phyloP scores from a whole-genome alignment of 352 stramenopile species.

The Phytophthora niederhauseri region DNA sequence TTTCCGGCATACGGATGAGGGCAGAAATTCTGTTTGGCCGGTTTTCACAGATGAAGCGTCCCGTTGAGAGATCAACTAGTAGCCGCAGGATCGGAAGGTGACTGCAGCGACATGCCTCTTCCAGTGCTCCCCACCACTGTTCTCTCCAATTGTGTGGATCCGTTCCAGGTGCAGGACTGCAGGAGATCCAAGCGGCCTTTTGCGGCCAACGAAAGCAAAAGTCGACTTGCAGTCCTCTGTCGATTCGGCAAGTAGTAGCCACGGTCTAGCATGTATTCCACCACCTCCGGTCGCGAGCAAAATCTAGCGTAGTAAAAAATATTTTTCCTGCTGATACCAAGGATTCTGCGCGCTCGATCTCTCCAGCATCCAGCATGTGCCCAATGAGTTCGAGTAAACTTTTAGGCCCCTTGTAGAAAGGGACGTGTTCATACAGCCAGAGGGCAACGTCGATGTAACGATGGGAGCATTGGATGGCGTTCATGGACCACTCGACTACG shows the following conservation, averaged over 20 bases:
- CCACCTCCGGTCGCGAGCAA: neutral
- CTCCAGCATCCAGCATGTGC: neutral
- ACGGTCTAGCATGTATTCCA: neutral
- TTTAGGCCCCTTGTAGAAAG: neutral
- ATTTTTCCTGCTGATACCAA: neutral
- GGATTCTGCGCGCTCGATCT: neutral
- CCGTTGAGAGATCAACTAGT: neutral
- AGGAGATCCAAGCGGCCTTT: neutral
- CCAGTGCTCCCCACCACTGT: neutral
- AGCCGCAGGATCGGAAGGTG: neutral
- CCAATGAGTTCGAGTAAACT: neutral
- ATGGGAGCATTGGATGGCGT: neutral
- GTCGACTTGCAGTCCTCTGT: neutral
- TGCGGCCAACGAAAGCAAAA: neutral
- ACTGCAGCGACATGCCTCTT: neutral
- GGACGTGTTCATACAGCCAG: neutral
- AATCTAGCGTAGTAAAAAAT: neutral
- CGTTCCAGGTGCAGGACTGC: neutral
- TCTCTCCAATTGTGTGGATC: neutral
- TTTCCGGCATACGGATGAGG: neutral
- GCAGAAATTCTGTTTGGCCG: neutral
- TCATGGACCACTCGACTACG: neutral
- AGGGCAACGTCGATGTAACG: neutral
- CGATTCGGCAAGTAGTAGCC: neutral
- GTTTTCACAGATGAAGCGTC: neutral